These are phyloP conservation scores for Helenozyma baotianmanensis DNA, from an alignment of 805 yeast genomes.

Conservation along the genomic window DNA sequence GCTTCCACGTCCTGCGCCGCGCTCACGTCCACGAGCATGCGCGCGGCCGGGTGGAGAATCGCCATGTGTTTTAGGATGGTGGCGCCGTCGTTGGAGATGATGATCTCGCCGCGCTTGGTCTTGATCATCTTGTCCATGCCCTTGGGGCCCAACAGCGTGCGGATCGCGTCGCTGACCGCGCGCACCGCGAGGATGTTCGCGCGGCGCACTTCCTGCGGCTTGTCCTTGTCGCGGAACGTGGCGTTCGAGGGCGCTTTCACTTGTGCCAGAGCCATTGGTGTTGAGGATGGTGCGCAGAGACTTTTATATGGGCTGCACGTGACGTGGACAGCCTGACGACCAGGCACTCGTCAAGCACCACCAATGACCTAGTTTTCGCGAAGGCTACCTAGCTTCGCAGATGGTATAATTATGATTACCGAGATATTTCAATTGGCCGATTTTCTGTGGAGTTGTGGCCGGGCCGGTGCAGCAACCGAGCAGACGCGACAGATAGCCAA, in stretches of 20 bases:
- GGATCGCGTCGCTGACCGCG: conserved; percentile 91
- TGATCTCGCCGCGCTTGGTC: conserved; percentile 86
- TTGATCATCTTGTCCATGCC: conserved; percentile 99
- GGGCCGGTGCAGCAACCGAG: too few species aligned
- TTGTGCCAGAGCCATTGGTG: conserved; percentile 17
- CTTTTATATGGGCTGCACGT: too few species aligned
- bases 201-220: conserved; percentile 90
- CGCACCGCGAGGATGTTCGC: conserved; percentile 88
- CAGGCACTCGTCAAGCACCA: too few species aligned
- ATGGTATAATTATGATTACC: too few species aligned
- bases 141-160: conserved; percentile 95
- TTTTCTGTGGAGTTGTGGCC: too few species aligned
- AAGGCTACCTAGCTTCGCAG: too few species aligned
- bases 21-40: conserved; percentile 92
- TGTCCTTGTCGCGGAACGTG: conserved; percentile 87
- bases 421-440: too few species aligned
- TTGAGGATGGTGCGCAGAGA: too few species aligned
- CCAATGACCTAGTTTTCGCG: too few species aligned
- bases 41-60: conserved; percentile 96
- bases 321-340: too few species aligned
- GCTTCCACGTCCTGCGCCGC: conserved; percentile 99
- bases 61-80: conserved; percentile 97
- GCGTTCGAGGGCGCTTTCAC: conserved; percentile 60
- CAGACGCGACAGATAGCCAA: too few species aligned
- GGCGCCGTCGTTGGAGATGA: conserved; percentile 97